A percentile compares a stretch with the other conserved stretches of the same genome.
phyloP scores from a whole-genome alignment of 805 yeast species.

The Ogataea ganodermae region DNA sequence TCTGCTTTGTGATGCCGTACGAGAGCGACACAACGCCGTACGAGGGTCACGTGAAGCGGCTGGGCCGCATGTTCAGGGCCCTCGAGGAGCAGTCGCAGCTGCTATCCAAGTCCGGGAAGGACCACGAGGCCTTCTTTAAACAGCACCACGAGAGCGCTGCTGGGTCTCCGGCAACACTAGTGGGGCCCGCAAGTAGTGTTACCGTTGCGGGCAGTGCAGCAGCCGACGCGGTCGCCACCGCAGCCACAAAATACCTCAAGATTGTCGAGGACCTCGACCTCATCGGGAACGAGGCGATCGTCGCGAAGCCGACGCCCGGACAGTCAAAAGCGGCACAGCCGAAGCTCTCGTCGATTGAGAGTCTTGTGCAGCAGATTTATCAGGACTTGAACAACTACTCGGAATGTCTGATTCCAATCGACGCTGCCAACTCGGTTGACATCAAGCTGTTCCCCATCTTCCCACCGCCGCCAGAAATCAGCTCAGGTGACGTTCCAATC shows the following conservation, averaged over 20 bases:
- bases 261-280: constrained; percentile 34
- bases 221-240: constrained; percentile 13
- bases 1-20: constrained; percentile 87
- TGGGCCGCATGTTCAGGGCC: constrained; percentile 87
- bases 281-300: constrained; percentile 26
- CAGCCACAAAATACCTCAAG: constrained; percentile 32
- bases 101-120: constrained; percentile 57
- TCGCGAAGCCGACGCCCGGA: constrained; percentile 28
- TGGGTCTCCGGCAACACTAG: constrained; percentile 10
- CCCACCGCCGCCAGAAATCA: constrained; percentile 74
- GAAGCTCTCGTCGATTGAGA: constrained; percentile 56
- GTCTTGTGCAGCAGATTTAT: constrained; percentile 83
- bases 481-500: constrained; percentile 87
- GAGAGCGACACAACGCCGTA: constrained; percentile 81
- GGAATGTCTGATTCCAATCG: constrained; percentile 93
- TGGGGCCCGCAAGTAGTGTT: too few relatives aligned
- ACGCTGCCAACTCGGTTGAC: constrained; percentile 85
- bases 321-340: constrained; percentile 20
- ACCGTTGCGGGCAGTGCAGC: too few relatives aligned
- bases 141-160: constrained; percentile 13
- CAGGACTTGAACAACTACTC: constrained; percentile 94
- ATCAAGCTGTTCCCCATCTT: constrained; percentile 91
- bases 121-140: constrained; percentile 45
- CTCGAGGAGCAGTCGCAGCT: constrained; percentile 86
- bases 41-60: constrained; percentile 78